Percentiles rank a stretch among this genome's conserved stretches.
These are phyloP conservation scores for Monilinia fructigena DNA, from an alignment of 2,329 filamentous ascomycete species.

Conservation along the genomic window DNA sequence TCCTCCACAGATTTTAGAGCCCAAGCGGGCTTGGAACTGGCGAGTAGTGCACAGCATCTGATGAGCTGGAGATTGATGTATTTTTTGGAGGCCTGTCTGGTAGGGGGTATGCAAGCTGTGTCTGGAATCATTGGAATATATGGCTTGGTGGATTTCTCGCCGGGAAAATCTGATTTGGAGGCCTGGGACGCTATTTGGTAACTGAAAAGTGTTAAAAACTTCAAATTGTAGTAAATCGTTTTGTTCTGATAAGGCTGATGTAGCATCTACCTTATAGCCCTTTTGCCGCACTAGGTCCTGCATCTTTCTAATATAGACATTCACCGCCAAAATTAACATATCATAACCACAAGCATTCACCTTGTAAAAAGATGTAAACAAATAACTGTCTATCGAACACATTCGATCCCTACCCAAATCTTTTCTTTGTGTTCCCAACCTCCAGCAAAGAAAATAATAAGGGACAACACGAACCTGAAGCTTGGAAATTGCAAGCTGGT, in stretches of 20 bases:
- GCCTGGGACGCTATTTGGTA: not conserved
- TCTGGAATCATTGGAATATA: too few species aligned
- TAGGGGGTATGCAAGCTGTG: not conserved
- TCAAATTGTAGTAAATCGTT: too few species aligned
- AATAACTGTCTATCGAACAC: not conserved
- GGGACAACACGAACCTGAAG: not conserved
- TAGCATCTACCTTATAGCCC: too few species aligned
- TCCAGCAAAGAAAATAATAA: not conserved
- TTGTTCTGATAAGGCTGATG: too few species aligned
- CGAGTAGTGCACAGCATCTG: constrained; percentile 25
- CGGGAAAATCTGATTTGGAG: not conserved
- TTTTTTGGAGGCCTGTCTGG: not conserved
- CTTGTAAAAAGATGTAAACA: not conserved
- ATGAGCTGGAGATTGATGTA: constrained; percentile 26
- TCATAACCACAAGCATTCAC: not conserved
- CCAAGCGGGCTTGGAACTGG: not conserved
- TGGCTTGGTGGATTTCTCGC: not conserved
- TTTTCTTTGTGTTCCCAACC: not conserved
- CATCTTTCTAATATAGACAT: not conserved
- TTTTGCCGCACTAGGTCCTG: too few species aligned
- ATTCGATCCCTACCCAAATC: not conserved
- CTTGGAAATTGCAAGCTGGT: not conserved
- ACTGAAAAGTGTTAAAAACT: not conserved
- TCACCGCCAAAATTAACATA: not conserved
- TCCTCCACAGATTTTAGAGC: constrained; percentile 22